A percentile compares a stretch with the other conserved stretches of the same genome.
Conservation (phyloP, 148 eudicot genomes). For the Spergularia marina region DNA sequence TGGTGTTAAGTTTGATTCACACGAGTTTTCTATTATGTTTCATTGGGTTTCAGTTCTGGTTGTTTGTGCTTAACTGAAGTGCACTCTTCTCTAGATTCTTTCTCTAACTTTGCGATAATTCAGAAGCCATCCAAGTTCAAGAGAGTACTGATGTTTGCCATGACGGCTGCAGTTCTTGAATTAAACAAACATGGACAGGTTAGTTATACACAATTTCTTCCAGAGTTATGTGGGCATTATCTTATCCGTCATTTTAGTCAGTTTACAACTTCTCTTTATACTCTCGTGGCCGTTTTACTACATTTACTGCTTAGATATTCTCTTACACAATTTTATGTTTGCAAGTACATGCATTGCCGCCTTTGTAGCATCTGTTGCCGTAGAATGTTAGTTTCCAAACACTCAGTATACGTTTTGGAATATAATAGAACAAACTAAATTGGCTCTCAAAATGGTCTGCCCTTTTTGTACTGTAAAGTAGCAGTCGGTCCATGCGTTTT, state of each 20-base stretch:
- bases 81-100: constrained; percentile 3
- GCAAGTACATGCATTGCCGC: too few relatives aligned
- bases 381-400: too few relatives aligned
- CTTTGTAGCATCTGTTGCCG: too few relatives aligned
- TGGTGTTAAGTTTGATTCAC: neutral
- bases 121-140: constrained; percentile 66
- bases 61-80: neutral
- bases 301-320: too few relatives aligned
- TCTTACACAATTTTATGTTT: too few relatives aligned
- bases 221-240: neutral
- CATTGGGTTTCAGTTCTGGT: neutral
- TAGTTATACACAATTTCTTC: constrained; percentile 16
- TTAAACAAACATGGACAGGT: constrained; percentile 62
- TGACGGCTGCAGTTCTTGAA: constrained; percentile 43
- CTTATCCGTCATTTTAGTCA: neutral
- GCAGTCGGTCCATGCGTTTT: too few relatives aligned
- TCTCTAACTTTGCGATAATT: constrained; percentile 20
- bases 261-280: too few relatives aligned
- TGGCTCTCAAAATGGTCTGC: too few relatives aligned
- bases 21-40: neutral
- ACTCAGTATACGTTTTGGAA: too few relatives aligned
- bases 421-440: too few relatives aligned
- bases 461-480: too few relatives aligned
- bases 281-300: too few relatives aligned
- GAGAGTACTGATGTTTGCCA: constrained; percentile 54